phyloP scores from a whole-genome alignment of 306 rosid genomes.

The Psophocarpus tetragonolobus region DNA sequence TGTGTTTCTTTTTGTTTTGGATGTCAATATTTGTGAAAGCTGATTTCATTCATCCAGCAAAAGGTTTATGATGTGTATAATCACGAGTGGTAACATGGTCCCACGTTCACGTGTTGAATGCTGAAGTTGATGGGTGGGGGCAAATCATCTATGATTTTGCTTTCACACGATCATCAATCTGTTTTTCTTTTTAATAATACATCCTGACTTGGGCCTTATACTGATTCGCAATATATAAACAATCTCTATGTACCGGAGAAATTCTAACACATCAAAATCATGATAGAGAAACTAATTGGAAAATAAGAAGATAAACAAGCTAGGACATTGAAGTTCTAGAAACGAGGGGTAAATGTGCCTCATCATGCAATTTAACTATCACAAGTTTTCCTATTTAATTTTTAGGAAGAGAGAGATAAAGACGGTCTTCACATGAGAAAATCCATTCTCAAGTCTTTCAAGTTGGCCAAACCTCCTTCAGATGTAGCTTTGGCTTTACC shows the following conservation, averaged over 20 bases:
- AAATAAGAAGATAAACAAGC: no score
- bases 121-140: neutral
- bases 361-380: no score
- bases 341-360: neutral
- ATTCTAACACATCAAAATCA: neutral
- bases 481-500: no score
- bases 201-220: neutral
- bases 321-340: neutral
- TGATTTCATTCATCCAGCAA: slow-evolving; percentile 14
- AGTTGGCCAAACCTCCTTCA: no score
- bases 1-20: slow-evolving; percentile 32
- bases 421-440: no score
- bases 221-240: neutral
- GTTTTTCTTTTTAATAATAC: neutral
- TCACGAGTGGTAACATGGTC: slow-evolving; percentile 44
- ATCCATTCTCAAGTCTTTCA: no score
- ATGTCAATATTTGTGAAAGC: slow-evolving; percentile 44
- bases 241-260: no score
- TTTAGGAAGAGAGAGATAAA: no score
- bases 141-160: slow-evolving; percentile 8
- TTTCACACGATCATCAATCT: slow-evolving; percentile 17
- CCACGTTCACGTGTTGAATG: slow-evolving; percentile 52
- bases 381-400: no score
- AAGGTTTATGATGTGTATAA: slow-evolving; percentile 33
- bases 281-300: neutral